Evolutionary conservation across 2,329 filamentous ascomycete genomes (phyloP), one percentile per base, ranked within the genome.

Genomic region (Epichloe sylvatica): DNA sequence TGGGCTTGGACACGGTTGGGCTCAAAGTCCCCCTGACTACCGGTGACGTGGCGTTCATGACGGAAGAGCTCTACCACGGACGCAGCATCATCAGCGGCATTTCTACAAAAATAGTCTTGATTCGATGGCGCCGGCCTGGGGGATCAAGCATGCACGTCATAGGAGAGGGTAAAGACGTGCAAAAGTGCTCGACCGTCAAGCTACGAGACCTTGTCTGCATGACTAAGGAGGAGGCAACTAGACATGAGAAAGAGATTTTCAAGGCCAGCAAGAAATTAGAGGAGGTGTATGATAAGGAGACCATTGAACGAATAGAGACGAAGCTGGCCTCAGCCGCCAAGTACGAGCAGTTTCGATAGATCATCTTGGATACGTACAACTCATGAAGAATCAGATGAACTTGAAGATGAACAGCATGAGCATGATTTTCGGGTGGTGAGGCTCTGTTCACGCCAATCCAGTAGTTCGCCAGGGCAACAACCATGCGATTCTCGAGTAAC

Each of bases 51-150:
- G 84, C 86, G 2, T 97, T 94, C 64, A 66, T 97, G 2, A 75
- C 91, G 0, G 92, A 98, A 59, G 92, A 98, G 60, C 78, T 96
- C 2, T 98, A 83, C 66, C 78, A 80, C 42, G 89, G 87, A 3
- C 82, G 84, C 50, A 97, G 91, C 60, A 82, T 79, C 13, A 71
- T 98, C 46, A 94, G 84, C 17, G 88, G 88, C 0, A 73, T 97
- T 21, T 72, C 86, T 0, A 95, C 86, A 0, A 76, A 89, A 50
- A 71, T 97, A 4, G 78, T 82, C 2, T 70, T 98, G n/a, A 76
- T 85, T 15, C 75, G 91, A 50, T 98, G 92, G 92, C 70, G 74
- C 54, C 81, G 74, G 55, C 88, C 86, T 0, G 66, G 67, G 7
- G 65, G 64, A 25, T 75, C 76, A 23, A 85, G 79, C 55, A 71